These are phyloP conservation scores for Camellia lanceoleosa DNA, from an alignment of 148 eudicot genomes.

Conservation along the genomic window DNA sequence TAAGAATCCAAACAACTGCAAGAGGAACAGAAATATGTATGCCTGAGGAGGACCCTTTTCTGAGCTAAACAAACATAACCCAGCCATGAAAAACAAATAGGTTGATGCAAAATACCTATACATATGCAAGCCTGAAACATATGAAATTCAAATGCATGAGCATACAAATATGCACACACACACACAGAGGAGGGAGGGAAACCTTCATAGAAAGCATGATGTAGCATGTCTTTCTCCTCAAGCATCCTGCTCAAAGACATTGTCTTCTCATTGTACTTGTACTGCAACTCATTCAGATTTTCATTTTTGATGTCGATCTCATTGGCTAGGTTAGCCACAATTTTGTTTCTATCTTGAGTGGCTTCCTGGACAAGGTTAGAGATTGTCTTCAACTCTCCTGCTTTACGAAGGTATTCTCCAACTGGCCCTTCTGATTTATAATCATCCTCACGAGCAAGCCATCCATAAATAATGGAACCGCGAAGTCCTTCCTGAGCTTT, in stretches of 20 bases:
- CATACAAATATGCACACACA: not conserved
- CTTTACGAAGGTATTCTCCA: constrained; percentile 58
- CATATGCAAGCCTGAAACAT: not conserved
- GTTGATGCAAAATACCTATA: not conserved
- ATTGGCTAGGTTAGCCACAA: constrained; percentile 46
- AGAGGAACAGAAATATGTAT: not conserved
- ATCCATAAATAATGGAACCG: constrained; percentile 56
- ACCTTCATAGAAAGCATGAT: constrained; percentile 62
- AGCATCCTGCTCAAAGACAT: constrained; percentile 54
- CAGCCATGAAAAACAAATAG: not conserved
- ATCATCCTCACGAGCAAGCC: constrained; percentile 79
- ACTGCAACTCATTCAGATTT: constrained; percentile 48
- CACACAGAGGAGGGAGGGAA: constrained; percentile 4
- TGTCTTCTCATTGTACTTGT: constrained; percentile 45
- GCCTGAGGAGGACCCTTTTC: not conserved
- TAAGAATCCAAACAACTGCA: constrained; percentile 6
- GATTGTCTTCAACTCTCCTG: constrained; percentile 53
- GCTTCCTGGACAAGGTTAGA: constrained; percentile 47
- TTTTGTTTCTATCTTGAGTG: constrained; percentile 23
- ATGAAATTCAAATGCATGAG: constrained; percentile 2
- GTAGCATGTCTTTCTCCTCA: constrained; percentile 56
- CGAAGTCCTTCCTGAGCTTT: constrained; percentile 20
- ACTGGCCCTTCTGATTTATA: constrained; percentile 45
- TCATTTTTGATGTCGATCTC: constrained; percentile 51
- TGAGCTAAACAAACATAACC: not conserved